Evolutionary conservation across 495 filamentous ascomycete species (phyloP), one percentile per base, ranked within the genome.

Genomic region (Penicillium psychrofluorescens): DNA sequence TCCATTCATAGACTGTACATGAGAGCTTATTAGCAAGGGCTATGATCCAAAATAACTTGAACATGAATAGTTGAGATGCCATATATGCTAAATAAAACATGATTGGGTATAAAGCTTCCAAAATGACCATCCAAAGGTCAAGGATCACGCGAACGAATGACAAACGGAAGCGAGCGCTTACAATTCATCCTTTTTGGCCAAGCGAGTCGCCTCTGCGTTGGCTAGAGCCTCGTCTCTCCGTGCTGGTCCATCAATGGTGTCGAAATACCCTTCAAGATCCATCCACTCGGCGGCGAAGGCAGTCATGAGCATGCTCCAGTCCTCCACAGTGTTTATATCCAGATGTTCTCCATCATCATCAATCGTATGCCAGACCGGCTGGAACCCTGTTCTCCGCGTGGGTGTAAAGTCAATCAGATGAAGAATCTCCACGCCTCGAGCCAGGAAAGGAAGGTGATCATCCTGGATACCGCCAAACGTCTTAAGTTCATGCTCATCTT

Each of bases 221-320:
- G 44, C 48, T 32, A 53, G 53, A 8, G 47, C 38, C 36, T 41
- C 45, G 32, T 45, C 34, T 34, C 27, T 16, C 29, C 39, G 29
- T 13, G 14, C 8, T 1, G 27, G 32, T 22, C 22, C 22, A 4
- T 33, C 38, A 9, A 31, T 4, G 11, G 51, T 36, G 7, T 45
- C 47, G 30, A 58, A 51, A 16, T 50, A 81, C 2, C 81, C 84
- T 46, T 92, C 89, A 49, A 95, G 56, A 44, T 94, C 92, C 81
- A 98, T 80, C 88, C 89, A 97, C 63, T 95, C 92, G 0, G 83
- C 86, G 35, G 84, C 78, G 74, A 97, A 98, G 4, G 81, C 89
- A 6, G 85, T 83, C 28, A 87, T 61, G 12, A 98, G 78, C 50
- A 74, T 76, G 38, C 83, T 77, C 92, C 92, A 98, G 58, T 98